Conservation (phyloP, 192 early-diverging fungal species). For the Umbelopsis isabellina region DNA sequence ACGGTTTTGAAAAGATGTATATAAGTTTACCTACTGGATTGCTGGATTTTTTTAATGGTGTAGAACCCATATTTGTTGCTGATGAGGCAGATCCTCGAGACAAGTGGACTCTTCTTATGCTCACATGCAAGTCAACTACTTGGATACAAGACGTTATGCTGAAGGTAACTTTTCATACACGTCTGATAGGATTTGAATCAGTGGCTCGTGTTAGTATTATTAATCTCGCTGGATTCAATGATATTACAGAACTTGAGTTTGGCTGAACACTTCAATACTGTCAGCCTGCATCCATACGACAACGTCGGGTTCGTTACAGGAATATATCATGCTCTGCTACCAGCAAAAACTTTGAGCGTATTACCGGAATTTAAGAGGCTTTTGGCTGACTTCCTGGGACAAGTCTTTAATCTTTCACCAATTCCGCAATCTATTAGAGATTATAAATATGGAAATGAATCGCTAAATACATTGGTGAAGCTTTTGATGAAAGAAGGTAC, state of each 20-base stretch:
- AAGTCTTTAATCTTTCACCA: background rate
- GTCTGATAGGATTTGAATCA: background rate
- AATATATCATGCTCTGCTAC: background rate
- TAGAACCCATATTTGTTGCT: background rate
- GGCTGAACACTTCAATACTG: background rate
- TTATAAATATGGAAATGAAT: constrained; percentile 1
- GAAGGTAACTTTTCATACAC: background rate
- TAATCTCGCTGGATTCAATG: background rate
- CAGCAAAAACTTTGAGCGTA: background rate
- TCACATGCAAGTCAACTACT: background rate
- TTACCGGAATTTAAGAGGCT: constrained; percentile 8
- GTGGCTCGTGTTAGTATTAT: background rate
- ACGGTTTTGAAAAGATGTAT: background rate
- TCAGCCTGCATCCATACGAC: background rate
- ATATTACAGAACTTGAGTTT: background rate
- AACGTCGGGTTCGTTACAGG: background rate
- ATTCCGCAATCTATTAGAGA: background rate
- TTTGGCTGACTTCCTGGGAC: background rate
- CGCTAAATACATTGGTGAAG: background rate
- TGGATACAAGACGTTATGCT: background rate
- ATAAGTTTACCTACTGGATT: background rate
- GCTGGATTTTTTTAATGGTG: background rate
- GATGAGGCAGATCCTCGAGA: background rate
- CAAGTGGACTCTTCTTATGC: background rate
- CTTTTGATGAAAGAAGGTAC: background rate